Evolutionary conservation across 2,329 filamentous ascomycete genomes (phyloP), one percentile per base, ranked within the genome.

Genomic region (Cadophora sp.): DNA sequence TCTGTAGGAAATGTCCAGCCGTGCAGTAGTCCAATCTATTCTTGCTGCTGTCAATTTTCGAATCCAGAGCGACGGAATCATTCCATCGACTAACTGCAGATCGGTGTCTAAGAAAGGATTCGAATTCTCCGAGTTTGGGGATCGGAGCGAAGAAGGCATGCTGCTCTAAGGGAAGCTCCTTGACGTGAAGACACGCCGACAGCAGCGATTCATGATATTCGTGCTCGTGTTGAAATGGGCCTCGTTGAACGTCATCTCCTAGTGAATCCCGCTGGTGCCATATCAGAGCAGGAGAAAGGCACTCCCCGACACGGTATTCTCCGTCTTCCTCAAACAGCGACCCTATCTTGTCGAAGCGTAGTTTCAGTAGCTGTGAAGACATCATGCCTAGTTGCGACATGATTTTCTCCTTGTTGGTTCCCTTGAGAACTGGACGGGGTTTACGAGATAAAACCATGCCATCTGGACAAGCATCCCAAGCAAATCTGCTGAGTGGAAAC

Each of bases 61-160:
- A 45, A 45, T 71, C 73, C 18, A 76, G 55, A 43, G 66, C 61
- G 18, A 67, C 64, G 61, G 70, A 71, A 56, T 70, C 64, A 61
- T 71, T 66, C 69, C 66, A 71, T 48, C 53, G 59, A 64, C 14
- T 1, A 61, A 63, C 56, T 43, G 60, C 69, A 67, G 62, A 58
- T 48, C 66, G 24, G 70, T 74, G 73, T 43, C 68, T 74, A 2
- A 39, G 33, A 64, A 66, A 66, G 7, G 33, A 71, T 36, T 64
- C 43, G 48, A 74, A 78, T 14, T 76, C 72, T 8, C 56, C 39
- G 4, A 64, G 39, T 39, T 73, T 66, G 48, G 74, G 76, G 47
- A 77, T 64, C 3, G 74, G 76, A 11, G 75, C 75, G 55, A 76
- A 75, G 55, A 77, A 77, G 53, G 18, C 61, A 58, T 77, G 70